These are phyloP conservation scores for Setomelanomma holmii DNA, from an alignment of 2,329 filamentous ascomycete species.

Conservation along the genomic window DNA sequence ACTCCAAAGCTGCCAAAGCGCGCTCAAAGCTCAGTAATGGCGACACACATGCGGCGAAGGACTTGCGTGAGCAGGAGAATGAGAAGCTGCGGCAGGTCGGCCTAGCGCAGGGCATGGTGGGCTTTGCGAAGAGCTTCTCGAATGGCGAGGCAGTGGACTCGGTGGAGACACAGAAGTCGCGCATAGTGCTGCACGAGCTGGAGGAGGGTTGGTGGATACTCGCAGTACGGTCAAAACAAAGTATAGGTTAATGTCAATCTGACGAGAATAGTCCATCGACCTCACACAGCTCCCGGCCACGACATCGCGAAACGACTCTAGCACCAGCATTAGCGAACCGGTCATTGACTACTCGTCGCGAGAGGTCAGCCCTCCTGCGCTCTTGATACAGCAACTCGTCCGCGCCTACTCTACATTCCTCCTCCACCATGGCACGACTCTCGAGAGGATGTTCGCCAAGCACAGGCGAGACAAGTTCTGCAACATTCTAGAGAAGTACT, in stretches of 20 bases:
- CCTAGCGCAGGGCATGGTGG: slow-evolving; percentile 94
- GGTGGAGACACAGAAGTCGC: slow-evolving; percentile 88
- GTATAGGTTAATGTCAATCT: no score
- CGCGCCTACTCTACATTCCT: slow-evolving; percentile 85
- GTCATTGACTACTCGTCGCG: slow-evolving; percentile 82
- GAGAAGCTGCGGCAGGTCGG: slow-evolving; percentile 91
- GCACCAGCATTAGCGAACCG: slow-evolving; percentile 36
- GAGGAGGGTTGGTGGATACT: slow-evolving; percentile 96
- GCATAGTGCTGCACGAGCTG: slow-evolving; percentile 84
- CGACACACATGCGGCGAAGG: slow-evolving; percentile 43
- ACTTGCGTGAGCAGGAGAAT: slow-evolving; percentile 71
- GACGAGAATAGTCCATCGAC: slow-evolving; percentile 71
- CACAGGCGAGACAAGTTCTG: slow-evolving; percentile 73
- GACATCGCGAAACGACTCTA: slow-evolving; percentile 27
- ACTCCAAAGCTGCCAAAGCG: slow-evolving; percentile 59
- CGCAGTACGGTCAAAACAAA: slow-evolving; percentile 66
- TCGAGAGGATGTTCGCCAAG: slow-evolving; percentile 73
- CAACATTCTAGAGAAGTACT: slow-evolving; percentile 77
- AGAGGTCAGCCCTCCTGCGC: slow-evolving; percentile 81
- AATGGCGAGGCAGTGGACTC: slow-evolving; percentile 77
- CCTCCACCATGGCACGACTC: slow-evolving; percentile 81
- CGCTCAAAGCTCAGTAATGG: slow-evolving; percentile 38
- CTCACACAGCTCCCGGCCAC: slow-evolving; percentile 73
- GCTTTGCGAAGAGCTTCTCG: slow-evolving; percentile 84
- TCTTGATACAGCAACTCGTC: slow-evolving; percentile 81